Evolutionary conservation across 768 basidiomycete genomes (phyloP), one percentile per base, ranked within the genome.

Genomic region (Kwoniella dendrophila): DNA sequence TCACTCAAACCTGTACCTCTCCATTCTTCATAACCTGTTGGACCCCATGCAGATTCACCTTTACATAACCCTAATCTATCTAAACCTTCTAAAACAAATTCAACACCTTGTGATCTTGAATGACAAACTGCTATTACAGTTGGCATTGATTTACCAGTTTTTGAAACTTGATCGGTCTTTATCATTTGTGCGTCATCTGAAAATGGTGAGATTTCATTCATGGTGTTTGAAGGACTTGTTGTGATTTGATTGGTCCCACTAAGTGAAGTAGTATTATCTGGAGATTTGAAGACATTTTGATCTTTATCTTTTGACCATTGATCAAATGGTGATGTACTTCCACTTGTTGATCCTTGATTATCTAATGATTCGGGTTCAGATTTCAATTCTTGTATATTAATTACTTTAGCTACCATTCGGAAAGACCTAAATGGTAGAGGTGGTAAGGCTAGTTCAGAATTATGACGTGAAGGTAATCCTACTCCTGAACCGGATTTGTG

Each of bases 21-120:
- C 73, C 74, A 79, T 54, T 79, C 78, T 64, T 77, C 78, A 52
- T 79, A 79, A 4, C 76, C 82, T 48, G 83, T 83, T 8, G 81
- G 77, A 33, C 80, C 80, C 45, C 81, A 81, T 2, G 77, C 77
- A 30, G 78, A 78, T 44, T 72, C 70, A 30, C 76, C 78, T 38
- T 73, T 70, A 68, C 87, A 87, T 64, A 93, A 80, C 0, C 90
- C 90, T 58, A 94, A 82, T 75, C 86, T 85, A 66, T 86, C 83
- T 56, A 93, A 82, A 0, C 90, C 91, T 50, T 94, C 87, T 0
- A 88, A 84, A n/a, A 86, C 77, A 64, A 94, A 90, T 76, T 90
- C 86, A 52, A 94, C 84, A 6, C 80, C 79, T 43, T 74, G 70
- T 1, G 74, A 68, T 6, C 78, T 61, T 11, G 79, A 80, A 62